Evolutionary conservation across 805 yeast genomes (phyloP).

Genomic region (Kluyveromyces dobzhanskii): DNA sequence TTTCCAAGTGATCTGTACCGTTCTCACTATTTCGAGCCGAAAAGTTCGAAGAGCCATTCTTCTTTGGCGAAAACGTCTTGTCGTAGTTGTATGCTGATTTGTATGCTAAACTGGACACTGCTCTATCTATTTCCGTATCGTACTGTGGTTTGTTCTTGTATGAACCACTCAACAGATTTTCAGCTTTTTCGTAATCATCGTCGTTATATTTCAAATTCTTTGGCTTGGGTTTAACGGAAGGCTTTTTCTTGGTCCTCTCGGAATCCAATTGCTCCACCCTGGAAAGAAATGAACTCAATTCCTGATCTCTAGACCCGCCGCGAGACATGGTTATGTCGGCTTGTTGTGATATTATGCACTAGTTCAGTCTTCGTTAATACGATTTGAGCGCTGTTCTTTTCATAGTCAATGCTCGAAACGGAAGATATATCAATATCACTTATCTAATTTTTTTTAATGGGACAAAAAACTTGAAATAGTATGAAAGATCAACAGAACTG

Average conservation of each 20-base stretch:
- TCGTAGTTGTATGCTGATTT: constrained; percentile 27
- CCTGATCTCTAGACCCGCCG: background rate
- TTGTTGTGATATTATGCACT: too few species aligned
- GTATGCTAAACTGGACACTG: constrained; percentile 14
- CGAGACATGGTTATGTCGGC: too few species aligned
- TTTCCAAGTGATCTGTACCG: constrained; percentile 1
- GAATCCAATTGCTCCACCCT: constrained; percentile 23
- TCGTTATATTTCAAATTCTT: constrained; percentile 5
- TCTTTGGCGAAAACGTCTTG: constrained; percentile 22
- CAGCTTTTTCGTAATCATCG: constrained; percentile 14
- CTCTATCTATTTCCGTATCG: background rate
- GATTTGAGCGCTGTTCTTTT: too few species aligned
- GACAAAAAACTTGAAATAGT: too few species aligned
- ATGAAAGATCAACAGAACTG: too few species aligned
- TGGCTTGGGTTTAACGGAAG: constrained; percentile 7
- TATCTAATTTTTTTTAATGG: too few species aligned
- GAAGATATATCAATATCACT: background rate
- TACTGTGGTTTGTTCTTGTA: constrained; percentile 4
- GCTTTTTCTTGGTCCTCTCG: constrained; percentile 3
- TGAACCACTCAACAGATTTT: constrained; percentile 12
- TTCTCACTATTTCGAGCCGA: background rate
- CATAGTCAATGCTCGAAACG: too few species aligned
- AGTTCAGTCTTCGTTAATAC: too few species aligned
- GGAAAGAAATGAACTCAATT: constrained; percentile 17
- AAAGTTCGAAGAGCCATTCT: background rate